phyloP scores from a whole-genome alignment of 2,329 filamentous ascomycete species.

The Lasiodiplodia sp. region DNA sequence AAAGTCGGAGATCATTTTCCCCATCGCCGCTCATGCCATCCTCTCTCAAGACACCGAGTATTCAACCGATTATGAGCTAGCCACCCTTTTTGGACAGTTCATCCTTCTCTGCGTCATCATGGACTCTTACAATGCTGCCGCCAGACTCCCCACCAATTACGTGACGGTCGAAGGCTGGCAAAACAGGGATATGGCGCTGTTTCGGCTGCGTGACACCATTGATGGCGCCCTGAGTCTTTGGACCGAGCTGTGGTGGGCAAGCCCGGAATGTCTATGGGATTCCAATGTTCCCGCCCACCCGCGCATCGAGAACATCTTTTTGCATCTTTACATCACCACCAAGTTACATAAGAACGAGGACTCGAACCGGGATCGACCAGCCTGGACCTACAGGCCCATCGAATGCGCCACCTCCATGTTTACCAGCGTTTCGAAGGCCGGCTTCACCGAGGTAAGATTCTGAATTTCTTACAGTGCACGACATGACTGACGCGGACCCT shows the following conservation, averaged over 20 bases:
- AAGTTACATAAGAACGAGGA: constrained; percentile 11
- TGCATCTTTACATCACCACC: constrained; percentile 22
- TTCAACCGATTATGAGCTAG: constrained; percentile 27
- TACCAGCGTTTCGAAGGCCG: constrained; percentile 21
- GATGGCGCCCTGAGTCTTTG: constrained; percentile 19
- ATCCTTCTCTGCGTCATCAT: constrained; percentile 29
- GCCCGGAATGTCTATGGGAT: constrained; percentile 22
- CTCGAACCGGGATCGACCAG: neutral
- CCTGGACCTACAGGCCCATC: constrained; percentile 16
- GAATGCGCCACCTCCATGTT: constrained; percentile 9
- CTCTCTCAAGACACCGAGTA: constrained; percentile 25
- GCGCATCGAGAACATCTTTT: constrained; percentile 17
- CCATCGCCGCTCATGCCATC: constrained; percentile 24
- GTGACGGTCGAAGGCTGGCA: constrained; percentile 16
- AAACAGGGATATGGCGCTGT: constrained; percentile 17
- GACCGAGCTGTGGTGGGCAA: constrained; percentile 28
- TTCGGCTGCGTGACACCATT: constrained; percentile 7
- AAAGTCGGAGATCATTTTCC: constrained; percentile 27
- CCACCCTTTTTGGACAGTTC: constrained; percentile 25
- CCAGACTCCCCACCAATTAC: constrained; percentile 15
- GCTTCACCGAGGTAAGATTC: constrained; percentile 17
- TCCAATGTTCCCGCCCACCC: constrained; percentile 1
- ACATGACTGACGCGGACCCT: too few species aligned
- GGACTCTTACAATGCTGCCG: constrained; percentile 22
- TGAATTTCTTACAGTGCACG: too few species aligned